phyloP scores from a whole-genome alignment of 768 basidiomycete species.

The Lentinus tigrinus region DNA sequence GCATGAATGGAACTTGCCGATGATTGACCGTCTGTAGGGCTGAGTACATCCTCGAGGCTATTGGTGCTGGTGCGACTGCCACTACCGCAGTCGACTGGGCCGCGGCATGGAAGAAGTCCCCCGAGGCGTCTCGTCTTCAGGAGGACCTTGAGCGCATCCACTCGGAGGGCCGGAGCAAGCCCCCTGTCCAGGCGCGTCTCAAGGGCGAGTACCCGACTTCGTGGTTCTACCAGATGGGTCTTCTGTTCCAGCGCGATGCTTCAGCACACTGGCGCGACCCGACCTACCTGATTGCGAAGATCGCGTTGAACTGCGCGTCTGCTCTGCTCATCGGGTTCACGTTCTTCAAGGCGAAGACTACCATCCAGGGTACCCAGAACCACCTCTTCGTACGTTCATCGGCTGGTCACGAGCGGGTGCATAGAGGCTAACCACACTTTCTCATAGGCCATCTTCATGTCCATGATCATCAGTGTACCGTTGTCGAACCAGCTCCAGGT shows the following conservation, averaged over 20 bases:
- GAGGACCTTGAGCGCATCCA: slow-evolving; percentile 45
- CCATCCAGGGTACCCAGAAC: slow-evolving; percentile 41
- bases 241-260: slow-evolving; percentile 32
- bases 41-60: slow-evolving; percentile 50
- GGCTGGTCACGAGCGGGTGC: not conserved
- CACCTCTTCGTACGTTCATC: slow-evolving; percentile 38
- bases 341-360: slow-evolving; percentile 36
- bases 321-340: slow-evolving; percentile 44
- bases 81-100: slow-evolving; percentile 48
- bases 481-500: slow-evolving; percentile 43
- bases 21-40: slow-evolving; percentile 33
- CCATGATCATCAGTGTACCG: slow-evolving; percentile 33
- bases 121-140: slow-evolving; percentile 37
- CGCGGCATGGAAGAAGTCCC: slow-evolving; percentile 44
- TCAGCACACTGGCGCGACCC: slow-evolving; percentile 41
- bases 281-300: slow-evolving; percentile 39
- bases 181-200: slow-evolving; percentile 22
- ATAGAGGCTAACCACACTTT: not conserved
- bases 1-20: not conserved
- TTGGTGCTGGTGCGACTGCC: slow-evolving; percentile 56
- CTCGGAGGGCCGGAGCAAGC: slow-evolving; percentile 31
- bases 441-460: slow-evolving; percentile 34
- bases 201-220: slow-evolving; percentile 36
- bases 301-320: slow-evolving; percentile 33
- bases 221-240: slow-evolving; percentile 37